Conservation (phyloP, 2,329 filamentous ascomycete genomes). For the Iodosphaeria phyllophila region DNA sequence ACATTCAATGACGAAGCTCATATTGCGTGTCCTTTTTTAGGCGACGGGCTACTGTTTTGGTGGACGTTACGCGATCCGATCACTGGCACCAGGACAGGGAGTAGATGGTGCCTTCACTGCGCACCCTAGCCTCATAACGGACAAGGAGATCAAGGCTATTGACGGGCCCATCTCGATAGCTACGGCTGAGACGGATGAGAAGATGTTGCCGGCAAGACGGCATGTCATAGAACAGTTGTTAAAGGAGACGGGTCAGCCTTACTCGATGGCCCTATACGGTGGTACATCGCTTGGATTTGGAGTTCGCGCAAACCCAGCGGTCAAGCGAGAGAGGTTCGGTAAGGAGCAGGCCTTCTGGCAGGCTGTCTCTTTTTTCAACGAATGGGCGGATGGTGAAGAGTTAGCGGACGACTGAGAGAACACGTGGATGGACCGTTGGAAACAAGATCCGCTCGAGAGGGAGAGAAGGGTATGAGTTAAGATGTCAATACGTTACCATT, state of each 20-base stretch:
- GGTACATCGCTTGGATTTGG: slow-evolving; percentile 57
- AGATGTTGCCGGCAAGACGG: slow-evolving; percentile 38
- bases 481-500: too few relatives aligned
- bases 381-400: too few relatives aligned
- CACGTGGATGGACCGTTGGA: too few relatives aligned
- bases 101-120: slow-evolving; percentile 42
- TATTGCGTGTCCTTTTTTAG: too few relatives aligned
- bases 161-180: slow-evolving; percentile 39
- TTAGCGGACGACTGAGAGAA: too few relatives aligned
- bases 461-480: too few relatives aligned
- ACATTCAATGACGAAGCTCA: too few relatives aligned
- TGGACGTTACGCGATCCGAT: slow-evolving; percentile 35
- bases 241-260: slow-evolving; percentile 29
- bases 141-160: slow-evolving; percentile 38
- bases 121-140: slow-evolving; percentile 42
- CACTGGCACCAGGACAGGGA: slow-evolving; percentile 27
- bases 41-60: slow-evolving; percentile 47
- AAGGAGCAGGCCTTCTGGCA: slow-evolving; percentile 67
- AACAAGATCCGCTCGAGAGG: too few relatives aligned
- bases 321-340: slow-evolving; percentile 38
- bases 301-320: slow-evolving; percentile 40
- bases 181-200: slow-evolving; percentile 40
- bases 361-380: slow-evolving; percentile 57
- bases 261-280: slow-evolving; percentile 52
- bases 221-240: slow-evolving; percentile 41